A percentile compares a stretch with the other conserved stretches of the same genome.
Conservation (phyloP, 1,139 yeast genomes). For the Yamadazyma atmosphaerica region DNA sequence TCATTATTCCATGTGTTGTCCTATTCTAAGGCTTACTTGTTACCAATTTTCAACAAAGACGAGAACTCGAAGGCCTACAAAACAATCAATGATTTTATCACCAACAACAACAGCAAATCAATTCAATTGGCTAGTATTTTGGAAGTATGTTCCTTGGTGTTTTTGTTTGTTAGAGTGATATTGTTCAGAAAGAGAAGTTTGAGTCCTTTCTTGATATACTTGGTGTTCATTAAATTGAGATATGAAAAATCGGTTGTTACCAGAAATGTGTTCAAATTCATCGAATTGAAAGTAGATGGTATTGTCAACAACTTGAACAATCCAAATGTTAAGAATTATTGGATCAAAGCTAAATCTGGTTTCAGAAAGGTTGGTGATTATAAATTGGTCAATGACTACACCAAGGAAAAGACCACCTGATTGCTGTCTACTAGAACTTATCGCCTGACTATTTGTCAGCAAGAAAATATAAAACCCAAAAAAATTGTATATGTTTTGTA, state of each 20-base stretch:
- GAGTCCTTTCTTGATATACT: constrained; percentile 57
- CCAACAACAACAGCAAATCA: constrained; percentile 65
- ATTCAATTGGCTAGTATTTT: constrained; percentile 70
- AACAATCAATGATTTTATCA: constrained; percentile 54
- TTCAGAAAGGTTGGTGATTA: constrained; percentile 36
- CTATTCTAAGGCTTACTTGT: constrained; percentile 58
- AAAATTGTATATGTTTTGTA: neutral
- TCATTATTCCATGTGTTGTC: constrained; percentile 63
- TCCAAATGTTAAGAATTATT: constrained; percentile 61
- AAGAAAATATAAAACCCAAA: neutral
- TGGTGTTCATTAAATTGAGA: constrained; percentile 72
- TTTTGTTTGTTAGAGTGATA: constrained; percentile 54
- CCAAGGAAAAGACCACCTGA: constrained; percentile 21
- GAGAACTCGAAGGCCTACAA: constrained; percentile 39
- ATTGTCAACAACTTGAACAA: constrained; percentile 54
- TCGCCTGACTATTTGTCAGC: neutral
- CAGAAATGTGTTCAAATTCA: constrained; percentile 64
- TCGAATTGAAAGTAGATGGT: constrained; percentile 75
- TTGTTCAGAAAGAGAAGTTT: constrained; percentile 67
- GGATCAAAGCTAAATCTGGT: constrained; percentile 58
- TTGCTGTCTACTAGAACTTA: too few relatives aligned
- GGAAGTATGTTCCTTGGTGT: constrained; percentile 58
- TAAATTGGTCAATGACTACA: constrained; percentile 38
- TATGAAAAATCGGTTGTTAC: constrained; percentile 77
- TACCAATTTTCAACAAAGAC: constrained; percentile 62